Evolutionary conservation across 176 grass and related monocot genomes (phyloP).

Genomic region (Ensete glaucum): DNA sequence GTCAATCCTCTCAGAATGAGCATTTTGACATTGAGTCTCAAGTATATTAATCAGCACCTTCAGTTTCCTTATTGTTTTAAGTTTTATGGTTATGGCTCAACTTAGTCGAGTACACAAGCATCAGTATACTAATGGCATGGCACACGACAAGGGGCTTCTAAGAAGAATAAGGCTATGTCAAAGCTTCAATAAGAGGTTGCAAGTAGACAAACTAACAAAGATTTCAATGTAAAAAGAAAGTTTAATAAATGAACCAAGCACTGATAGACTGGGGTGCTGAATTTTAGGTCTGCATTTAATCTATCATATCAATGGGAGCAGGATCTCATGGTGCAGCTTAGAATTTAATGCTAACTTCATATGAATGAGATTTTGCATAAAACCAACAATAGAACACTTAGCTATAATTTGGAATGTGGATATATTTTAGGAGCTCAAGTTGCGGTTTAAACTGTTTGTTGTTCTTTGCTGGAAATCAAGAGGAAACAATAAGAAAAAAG

Average conservation of each 20-base stretch:
- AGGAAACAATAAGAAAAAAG: no score
- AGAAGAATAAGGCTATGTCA: not conserved
- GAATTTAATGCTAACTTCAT: not conserved
- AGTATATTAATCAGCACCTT: conserved; percentile 38
- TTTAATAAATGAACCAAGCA: not conserved
- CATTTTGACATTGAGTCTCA: conserved; percentile 55
- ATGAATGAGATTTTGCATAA: no score
- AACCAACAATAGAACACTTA: not conserved
- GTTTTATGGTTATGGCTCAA: conserved; percentile 22
- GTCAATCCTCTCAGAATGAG: conserved; percentile 29
- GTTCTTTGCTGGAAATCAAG: no score
- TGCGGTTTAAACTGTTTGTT: no score
- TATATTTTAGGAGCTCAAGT: no score
- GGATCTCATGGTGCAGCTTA: not conserved
- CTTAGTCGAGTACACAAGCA: not conserved
- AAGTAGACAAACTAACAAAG: not conserved
- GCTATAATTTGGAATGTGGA: not conserved
- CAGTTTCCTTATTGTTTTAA: conserved; percentile 5
- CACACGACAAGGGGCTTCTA: not conserved
- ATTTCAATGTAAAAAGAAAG: not conserved
- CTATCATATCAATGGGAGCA: not conserved
- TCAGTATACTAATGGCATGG: not conserved
- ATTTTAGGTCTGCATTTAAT: not conserved
- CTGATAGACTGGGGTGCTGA: not conserved
- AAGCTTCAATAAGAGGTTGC: not conserved